Conservation (phyloP, 352 stramenopile species). For the Pythium monospermum region DNA sequence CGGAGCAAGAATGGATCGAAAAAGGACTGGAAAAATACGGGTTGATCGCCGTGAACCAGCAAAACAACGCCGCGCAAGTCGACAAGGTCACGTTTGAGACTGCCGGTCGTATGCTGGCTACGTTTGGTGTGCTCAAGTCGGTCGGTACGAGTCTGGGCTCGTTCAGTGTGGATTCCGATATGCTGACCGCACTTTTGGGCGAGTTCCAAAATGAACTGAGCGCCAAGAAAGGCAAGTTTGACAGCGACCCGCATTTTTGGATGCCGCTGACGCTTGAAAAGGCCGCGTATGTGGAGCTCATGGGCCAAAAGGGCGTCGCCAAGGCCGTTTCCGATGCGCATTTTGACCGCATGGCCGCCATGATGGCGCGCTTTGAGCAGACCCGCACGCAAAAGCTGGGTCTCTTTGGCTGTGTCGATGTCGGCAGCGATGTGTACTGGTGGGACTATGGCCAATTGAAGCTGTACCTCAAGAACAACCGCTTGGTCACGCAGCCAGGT, state of each 20-base stretch:
- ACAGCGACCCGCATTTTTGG: constrained; percentile 98
- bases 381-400: constrained; percentile 62
- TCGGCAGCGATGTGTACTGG: constrained; percentile 96
- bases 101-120: constrained; percentile 89
- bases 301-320: constrained; percentile 92
- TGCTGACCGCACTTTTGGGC: constrained; percentile 87
- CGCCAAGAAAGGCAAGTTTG: constrained; percentile 91
- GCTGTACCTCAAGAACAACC: constrained; percentile 97
- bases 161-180: constrained; percentile 93
- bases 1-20: constrained; percentile 90
- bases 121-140: constrained; percentile 92
- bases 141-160: constrained; percentile 95
- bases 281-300: constrained; percentile 91
- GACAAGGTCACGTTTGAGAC: constrained; percentile 98
- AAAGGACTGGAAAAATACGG: constrained; percentile 98
- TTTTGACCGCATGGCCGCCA: constrained; percentile 90
- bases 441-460: constrained; percentile 99
- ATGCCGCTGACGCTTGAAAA: constrained; percentile 96
- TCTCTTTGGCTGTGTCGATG: constrained; percentile 96
- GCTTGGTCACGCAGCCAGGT: constrained; percentile 86
- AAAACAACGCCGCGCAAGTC: constrained; percentile 91
- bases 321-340: constrained; percentile 67
- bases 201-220: constrained; percentile 92
- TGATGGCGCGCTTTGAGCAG: constrained; percentile 85
- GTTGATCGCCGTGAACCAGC: constrained; percentile 94